These are phyloP conservation scores for Hygrocybe punicea DNA, from an alignment of 768 basidiomycete genomes.

Conservation along the genomic window DNA sequence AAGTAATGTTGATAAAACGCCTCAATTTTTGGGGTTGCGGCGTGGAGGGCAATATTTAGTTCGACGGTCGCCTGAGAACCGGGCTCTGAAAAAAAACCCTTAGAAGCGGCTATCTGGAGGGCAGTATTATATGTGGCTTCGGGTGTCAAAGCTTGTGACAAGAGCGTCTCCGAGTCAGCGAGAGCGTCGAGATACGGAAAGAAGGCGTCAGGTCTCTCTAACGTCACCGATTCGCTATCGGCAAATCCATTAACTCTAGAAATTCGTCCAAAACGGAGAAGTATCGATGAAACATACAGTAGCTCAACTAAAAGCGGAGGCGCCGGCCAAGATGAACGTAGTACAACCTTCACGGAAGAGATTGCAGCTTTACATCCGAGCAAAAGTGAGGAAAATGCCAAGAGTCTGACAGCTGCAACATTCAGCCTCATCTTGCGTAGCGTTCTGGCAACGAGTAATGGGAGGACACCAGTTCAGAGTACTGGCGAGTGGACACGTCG, in stretches of 20 bases:
- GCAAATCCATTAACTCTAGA: slow-evolving; percentile 1
- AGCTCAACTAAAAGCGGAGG: slow-evolving; percentile 62
- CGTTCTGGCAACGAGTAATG: not conserved
- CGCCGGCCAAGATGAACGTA: slow-evolving; percentile 65
- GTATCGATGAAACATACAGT: slow-evolving; percentile 44
- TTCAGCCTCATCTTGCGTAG: not conserved
- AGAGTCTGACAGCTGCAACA: not conserved
- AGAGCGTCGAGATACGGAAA: slow-evolving; percentile 72
- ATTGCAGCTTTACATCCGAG: slow-evolving; percentile 12
- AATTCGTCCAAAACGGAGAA: not conserved
- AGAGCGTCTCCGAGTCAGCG: slow-evolving; percentile 47
- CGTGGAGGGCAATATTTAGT: slow-evolving; percentile 73
- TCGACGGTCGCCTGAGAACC: slow-evolving; percentile 57
- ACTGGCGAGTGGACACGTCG: not conserved
- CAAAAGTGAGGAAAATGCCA: not conserved
- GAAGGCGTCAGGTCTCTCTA: slow-evolving; percentile 70
- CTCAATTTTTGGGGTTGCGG: slow-evolving; percentile 74
- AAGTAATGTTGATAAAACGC: slow-evolving; percentile 78
- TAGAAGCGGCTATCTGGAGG: slow-evolving; percentile 47
- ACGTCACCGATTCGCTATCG: slow-evolving; percentile 72
- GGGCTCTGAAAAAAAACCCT: slow-evolving; percentile 48
- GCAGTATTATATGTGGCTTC: slow-evolving; percentile 54
- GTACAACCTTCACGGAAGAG: slow-evolving; percentile 57
- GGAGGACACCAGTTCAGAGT: not conserved
- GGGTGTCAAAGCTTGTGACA: slow-evolving; percentile 36